Base-by-base conservation (phyloP, 176 grass and related monocot genomes). In the Aegilops umbellulata region DNA sequence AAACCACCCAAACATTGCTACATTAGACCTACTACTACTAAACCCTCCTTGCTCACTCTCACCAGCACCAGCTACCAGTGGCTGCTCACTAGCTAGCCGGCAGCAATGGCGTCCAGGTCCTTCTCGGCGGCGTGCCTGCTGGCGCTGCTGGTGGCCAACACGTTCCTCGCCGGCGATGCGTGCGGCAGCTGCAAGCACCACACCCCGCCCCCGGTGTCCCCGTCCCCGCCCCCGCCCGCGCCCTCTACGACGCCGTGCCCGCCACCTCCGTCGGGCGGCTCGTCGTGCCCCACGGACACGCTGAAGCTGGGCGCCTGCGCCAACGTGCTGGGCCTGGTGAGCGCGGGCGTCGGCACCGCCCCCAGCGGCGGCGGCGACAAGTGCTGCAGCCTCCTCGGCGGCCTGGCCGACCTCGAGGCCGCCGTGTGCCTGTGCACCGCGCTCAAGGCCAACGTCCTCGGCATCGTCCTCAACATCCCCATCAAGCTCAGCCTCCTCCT, bases 351-450 rank as follows among this genome's bases (percentile, higher is more conserved):
- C 29, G 87, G 87, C 76, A 75, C 32, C 42, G 8, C 77, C 17
- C 87, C 82, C 20, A 85, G 72, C 25, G 72, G 72, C 73, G 46
- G 46, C 74, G 8, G 69, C 42, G 25, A 69, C 16, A 27, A 60
- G 58, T 87, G 85, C 85, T 87, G 85, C 78, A 62, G 66, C 61
- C 91, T 89, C 3, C 36, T 87, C 6, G 80, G 79, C 0, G 91
- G 91, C 8, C 78, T 93, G 29, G 87, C 82, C 10, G 84, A 93
- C 85, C 87, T 93, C 3, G 91, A 93, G 44, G 91, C 91, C 3
- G 91, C 91, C 39, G 87, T 93, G 9, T 93, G 91, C 87, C 91
- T 93, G 7, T 93, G 91, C 84, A 93, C 91, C 0, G 91, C 87
- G 8, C 29, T 93, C 79, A 90, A 90, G 65, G 91, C 84, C 62